Percentiles rank a stretch among this genome's conserved stretches.
These are phyloP conservation scores for Neonectria hederae DNA, from an alignment of 2,329 filamentous ascomycete species.

Conservation along the genomic window DNA sequence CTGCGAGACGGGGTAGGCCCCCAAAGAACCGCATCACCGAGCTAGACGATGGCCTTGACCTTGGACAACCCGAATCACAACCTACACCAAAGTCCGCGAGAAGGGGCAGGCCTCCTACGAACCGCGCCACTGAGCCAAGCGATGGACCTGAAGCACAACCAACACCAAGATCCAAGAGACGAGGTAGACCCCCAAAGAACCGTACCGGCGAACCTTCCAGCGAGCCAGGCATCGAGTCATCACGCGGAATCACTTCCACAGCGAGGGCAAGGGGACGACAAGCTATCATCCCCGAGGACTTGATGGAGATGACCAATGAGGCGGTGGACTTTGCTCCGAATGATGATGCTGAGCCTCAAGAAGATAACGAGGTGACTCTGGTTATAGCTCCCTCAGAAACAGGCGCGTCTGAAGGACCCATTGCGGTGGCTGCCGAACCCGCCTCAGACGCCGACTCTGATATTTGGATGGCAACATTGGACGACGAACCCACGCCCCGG, in stretches of 20 bases:
- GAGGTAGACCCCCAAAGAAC: slow-evolving; percentile 45
- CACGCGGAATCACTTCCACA: slow-evolving; percentile 25
- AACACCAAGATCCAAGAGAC: slow-evolving; percentile 46
- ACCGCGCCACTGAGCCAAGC: slow-evolving; percentile 35
- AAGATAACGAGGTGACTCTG: slow-evolving; percentile 42
- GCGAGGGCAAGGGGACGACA: slow-evolving; percentile 34
- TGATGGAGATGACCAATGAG: slow-evolving; percentile 40
- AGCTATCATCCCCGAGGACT: slow-evolving; percentile 40
- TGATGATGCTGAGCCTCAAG: slow-evolving; percentile 34
- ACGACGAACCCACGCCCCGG: slow-evolving; percentile 50
- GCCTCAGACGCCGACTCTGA: slow-evolving; percentile 51
- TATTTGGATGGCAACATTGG: slow-evolving; percentile 57
- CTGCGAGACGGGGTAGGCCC: slow-evolving; percentile 42
- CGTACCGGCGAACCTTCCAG: slow-evolving; percentile 40
- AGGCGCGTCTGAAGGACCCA: slow-evolving; percentile 10
- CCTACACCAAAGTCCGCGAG: slow-evolving; percentile 45
- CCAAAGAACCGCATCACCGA: slow-evolving; percentile 40
- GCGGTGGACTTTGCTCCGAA: slow-evolving; percentile 23
- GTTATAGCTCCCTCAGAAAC: slow-evolving; percentile 39
- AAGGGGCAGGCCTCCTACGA: slow-evolving; percentile 44
- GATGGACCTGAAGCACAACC: slow-evolving; percentile 39
- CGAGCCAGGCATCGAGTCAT: slow-evolving; percentile 34
- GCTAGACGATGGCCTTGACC: slow-evolving; percentile 33
- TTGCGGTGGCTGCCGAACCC: slow-evolving; percentile 29
- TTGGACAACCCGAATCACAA: slow-evolving; percentile 16